Evolutionary conservation across 176 grass and related monocot species (phyloP), one percentile per base, ranked within the genome.

Genomic region (barley (Hordeum vulgare)): DNA sequence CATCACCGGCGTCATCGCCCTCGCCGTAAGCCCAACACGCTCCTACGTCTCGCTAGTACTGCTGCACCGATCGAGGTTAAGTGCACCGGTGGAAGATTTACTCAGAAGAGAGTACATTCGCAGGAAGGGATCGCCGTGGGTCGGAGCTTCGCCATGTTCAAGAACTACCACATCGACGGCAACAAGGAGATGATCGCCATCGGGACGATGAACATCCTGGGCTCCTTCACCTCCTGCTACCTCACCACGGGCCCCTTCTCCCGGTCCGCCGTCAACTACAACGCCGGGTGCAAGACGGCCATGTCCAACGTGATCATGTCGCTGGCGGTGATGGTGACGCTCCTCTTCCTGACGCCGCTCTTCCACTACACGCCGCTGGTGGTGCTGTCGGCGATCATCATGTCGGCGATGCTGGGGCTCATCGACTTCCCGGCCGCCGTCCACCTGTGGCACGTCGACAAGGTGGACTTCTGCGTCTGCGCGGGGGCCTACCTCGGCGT

Each of bases 111-210:
- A 41, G 10, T 11, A 33, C 40, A 11, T 11, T 41, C 75, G 67
- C 89, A 98, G 96, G 96, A 98, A 94, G 96, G 96, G 56, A 98
- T 98, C 67, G 96, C 96, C 1, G 96, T 98, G 0, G 96, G 96
- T 11, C 80, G 96, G 80, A 98, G 91, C 73, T 98, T 98, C 29
- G 89, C 96, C 54, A 95, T 95, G 93, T 94, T 94, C 90, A 98
- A 98, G 85, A 98, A 95, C 74, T 98, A 98, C 85, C 88, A 98
- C 72, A 95, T 98, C 17, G 96, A 98, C 25, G 96, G 96, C 42
- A 98, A 98, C 90, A 98, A 98, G 86, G 96, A 98, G 80, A 98
- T 98, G 96, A 94, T 95, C 23, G 96, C 96, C 20, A 71, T 98
- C 8, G 96, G 96, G 11, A 87, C 86, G 7, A 98, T 98, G 96